These are phyloP conservation scores for Curvularia verruculosa DNA, from an alignment of 2,329 filamentous ascomycete genomes.

Conservation along the genomic window DNA sequence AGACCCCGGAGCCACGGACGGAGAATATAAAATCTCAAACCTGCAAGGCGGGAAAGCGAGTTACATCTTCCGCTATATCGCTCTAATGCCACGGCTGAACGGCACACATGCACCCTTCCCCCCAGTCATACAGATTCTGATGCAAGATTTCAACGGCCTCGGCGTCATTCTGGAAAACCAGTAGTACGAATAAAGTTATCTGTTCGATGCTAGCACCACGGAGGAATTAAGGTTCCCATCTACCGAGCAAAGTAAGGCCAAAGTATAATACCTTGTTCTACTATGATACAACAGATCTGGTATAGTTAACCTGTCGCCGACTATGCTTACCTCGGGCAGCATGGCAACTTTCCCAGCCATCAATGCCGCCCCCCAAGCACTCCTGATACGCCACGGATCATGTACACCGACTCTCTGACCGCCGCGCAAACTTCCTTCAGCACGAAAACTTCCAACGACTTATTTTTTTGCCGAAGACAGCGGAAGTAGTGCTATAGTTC, in stretches of 20 bases:
- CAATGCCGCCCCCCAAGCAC: constrained; percentile 50
- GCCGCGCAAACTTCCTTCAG: constrained; percentile 55
- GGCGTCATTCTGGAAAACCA: constrained; percentile 62
- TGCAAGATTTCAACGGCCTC: constrained; percentile 60
- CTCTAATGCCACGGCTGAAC: neutral
- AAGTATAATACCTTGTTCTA: neutral
- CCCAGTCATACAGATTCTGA: constrained; percentile 61
- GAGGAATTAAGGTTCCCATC: constrained; percentile 58
- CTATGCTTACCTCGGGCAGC: constrained; percentile 59
- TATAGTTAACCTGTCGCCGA: constrained; percentile 56
- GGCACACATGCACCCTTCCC: too few relatives aligned
- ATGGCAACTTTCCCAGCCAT: constrained; percentile 56
- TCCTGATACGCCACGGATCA: constrained; percentile 55
- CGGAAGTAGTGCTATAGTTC: constrained; percentile 54
- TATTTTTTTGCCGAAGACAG: constrained; percentile 59
- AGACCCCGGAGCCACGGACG: constrained; percentile 56
- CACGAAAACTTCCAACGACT: constrained; percentile 54
- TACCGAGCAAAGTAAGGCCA: constrained; percentile 54
- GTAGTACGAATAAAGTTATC: constrained; percentile 59
- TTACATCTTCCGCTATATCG: too few relatives aligned
- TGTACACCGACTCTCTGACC: constrained; percentile 55
- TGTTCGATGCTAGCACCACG: constrained; percentile 56
- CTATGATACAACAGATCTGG: neutral
- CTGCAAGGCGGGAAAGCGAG: constrained; percentile 50
- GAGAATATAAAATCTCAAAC: constrained; percentile 48